Base-by-base conservation (phyloP, 2,329 filamentous ascomycete species). In the Cladosporium colombiae region DNA sequence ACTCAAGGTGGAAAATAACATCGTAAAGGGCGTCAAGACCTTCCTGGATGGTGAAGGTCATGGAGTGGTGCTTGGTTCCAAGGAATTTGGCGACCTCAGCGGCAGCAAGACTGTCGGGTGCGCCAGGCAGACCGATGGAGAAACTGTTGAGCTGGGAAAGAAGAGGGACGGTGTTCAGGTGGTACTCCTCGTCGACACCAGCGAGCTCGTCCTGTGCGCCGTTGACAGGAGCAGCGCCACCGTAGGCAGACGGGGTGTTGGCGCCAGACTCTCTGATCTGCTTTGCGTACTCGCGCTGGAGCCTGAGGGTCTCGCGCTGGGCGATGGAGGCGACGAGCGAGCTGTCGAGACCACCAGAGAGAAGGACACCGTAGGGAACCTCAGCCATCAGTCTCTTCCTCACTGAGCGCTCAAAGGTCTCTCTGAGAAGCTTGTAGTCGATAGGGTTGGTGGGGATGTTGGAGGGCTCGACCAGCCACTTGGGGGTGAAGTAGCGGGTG, bases 371-470 rank as follows among this genome's bases (percentile, higher is more conserved):
- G 78, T 97, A 99, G 18, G 95, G 95, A 40, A 99, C 95, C 81
- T 99, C 95, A 25, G 95, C 95, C 95, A 99, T 99, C 78, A 99
- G 85, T 71, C 95, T 90, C 84, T 99, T 99, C 76, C 94, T 88
- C 65, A 99, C 95, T 13, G 95, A 89, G 80, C 89, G 91, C 84
- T 98, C 95, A 67, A 99, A 85, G 1, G 90, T 89, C 76, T 90
- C 86, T 71, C 95, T 88, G 72, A 99, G 85, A 62, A 87, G 78
- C 83, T 91, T 96, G 78, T 93, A 88, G 81, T 98, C 91, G 67
- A 97, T 82, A 0, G 94, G 92, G 21, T 85, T 89, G 62, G 89
- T 84, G 18, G 95, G 95, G 46, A 97, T 86, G 75, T 87, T 90
- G 74, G 84, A 81, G 52, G 90, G 88, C 74, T 99, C 92, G 87